These are phyloP conservation scores for Paecilomyces formosus DNA, from an alignment of 2,329 filamentous ascomycete genomes.

Conservation along the genomic window DNA sequence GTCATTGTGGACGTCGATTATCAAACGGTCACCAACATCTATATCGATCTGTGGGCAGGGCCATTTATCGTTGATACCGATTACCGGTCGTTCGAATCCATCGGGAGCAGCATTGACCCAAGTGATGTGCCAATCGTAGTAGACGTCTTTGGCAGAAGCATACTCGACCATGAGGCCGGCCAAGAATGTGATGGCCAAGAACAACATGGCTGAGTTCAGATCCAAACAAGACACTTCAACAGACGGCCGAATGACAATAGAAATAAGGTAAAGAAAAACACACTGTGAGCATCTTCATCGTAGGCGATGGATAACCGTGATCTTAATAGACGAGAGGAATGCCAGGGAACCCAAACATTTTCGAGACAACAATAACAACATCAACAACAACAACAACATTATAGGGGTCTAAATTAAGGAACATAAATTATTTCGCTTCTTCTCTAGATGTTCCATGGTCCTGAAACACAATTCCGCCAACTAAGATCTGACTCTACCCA, in stretches of 20 bases:
- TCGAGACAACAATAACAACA: too few relatives aligned
- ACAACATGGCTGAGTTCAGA: neutral
- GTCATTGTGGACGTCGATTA: conserved; percentile 32
- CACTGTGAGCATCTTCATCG: too few relatives aligned
- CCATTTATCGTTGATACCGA: conserved; percentile 72
- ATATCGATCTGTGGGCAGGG: conserved; percentile 54
- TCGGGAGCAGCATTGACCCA: conserved; percentile 71
- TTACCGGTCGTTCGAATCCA: conserved; percentile 55
- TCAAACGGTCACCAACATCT: conserved; percentile 28
- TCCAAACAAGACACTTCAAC: neutral
- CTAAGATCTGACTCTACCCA: too few relatives aligned
- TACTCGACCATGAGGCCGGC: conserved; percentile 1
- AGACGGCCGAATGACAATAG: neutral
- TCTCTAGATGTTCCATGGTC: too few relatives aligned
- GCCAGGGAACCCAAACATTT: too few relatives aligned
- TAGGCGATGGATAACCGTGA: too few relatives aligned
- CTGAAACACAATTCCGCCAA: too few relatives aligned
- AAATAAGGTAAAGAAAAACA: neutral
- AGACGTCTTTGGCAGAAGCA: conserved; percentile 26
- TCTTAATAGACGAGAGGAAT: too few relatives aligned
- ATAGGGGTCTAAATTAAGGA: too few relatives aligned
- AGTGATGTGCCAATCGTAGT: conserved; percentile 57
- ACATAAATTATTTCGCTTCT: too few relatives aligned
- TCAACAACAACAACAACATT: too few relatives aligned
- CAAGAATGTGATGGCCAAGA: neutral